Evolutionary conservation across 2,329 filamentous ascomycete species (phyloP), one percentile per base, ranked within the genome.

Genomic region (Apiospora arundinis): DNA sequence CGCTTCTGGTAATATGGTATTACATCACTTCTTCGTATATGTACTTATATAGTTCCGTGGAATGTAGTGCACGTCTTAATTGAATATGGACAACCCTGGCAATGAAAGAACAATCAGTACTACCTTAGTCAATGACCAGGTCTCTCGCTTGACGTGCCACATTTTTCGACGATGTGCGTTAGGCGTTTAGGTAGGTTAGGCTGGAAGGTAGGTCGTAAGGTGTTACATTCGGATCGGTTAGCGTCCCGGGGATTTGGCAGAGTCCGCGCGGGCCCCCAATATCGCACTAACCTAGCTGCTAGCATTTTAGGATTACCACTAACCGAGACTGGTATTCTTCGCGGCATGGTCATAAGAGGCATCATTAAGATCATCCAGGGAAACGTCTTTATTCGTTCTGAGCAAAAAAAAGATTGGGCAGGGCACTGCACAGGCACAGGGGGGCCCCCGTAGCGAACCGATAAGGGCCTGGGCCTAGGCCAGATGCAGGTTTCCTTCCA

Each of bases 301-400:
- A 32, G 52, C 14, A 21, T 32, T 37, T 32, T 32, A 6, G 12
- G 49, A 60, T 60, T 21, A 37, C 28, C 16, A 37, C 52, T 60
- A 60, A 60, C 52, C 52, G 52, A 60, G 52, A 60, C 52, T 1
- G 52, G 52, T 37, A 60, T 60, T 7, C 52, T 60, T 60, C 52
- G 52, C 52, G 52, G 28, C 52, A 4, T 32, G 16, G 52, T 60
- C 52, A 60, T 60, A 60, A 60, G 16, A 60, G 52, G 21, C 25
- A 60, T 60, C 28, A 60, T 60, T 60, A 60, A 60, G 52, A 60
- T 60, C 52, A 37, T 37, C 52, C 25, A 32, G 16, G 28, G 21
- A n/a, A 60, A 21, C 28, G 28, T 60, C 28, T 60, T 60, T 32
- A 60, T 60, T 60, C 28, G 52, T 28, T 11, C 52, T 37, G 16